A percentile compares a stretch with the other conserved stretches of the same genome.
Evolutionary conservation across 75 land plant species (phyloP).

Genomic region (Pinus taeda): DNA sequence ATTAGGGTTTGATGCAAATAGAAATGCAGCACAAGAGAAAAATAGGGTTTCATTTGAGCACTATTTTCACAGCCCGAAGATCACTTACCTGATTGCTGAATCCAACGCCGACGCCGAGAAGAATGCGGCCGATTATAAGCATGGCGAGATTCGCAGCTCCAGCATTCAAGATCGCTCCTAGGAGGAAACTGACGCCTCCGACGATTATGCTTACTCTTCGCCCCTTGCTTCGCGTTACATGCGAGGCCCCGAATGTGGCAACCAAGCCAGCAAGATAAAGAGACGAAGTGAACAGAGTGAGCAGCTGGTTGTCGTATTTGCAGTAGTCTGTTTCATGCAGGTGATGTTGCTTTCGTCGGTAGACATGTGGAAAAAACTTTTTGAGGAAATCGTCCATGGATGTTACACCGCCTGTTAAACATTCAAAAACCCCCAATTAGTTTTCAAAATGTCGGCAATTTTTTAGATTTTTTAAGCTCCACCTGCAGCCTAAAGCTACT

Average conservation of each 20-base stretch:
- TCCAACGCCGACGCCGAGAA: constrained; percentile 79
- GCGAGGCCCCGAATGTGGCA: constrained; percentile 72
- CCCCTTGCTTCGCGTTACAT: constrained; percentile 37
- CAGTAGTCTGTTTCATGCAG: constrained; percentile 70
- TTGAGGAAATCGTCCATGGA: constrained; percentile 89
- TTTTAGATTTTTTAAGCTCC: too few species aligned
- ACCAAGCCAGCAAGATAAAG: constrained; percentile 40
- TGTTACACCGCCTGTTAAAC: constrained; percentile 77
- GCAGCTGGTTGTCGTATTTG: constrained; percentile 42
- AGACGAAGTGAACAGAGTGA: constrained; percentile 43
- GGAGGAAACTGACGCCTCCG: constrained; percentile 50
- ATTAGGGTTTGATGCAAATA: neutral
- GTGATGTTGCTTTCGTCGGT: constrained; percentile 45
- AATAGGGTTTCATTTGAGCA: neutral
- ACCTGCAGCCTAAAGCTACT: too few species aligned
- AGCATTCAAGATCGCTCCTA: constrained; percentile 60
- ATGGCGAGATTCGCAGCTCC: constrained; percentile 51
- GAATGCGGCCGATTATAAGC: constrained; percentile 70
- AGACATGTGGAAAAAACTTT: constrained; percentile 51
- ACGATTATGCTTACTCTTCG: constrained; percentile 26
- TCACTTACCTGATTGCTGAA: constrained; percentile 71
- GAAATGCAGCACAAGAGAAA: neutral
- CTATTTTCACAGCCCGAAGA: neutral
- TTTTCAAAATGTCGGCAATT: too few species aligned
- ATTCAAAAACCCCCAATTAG: too few species aligned